Evolutionary conservation across 2,329 filamentous ascomycete species (phyloP), one percentile per base, ranked within the genome.

Genomic region (Epichloe baconii): DNA sequence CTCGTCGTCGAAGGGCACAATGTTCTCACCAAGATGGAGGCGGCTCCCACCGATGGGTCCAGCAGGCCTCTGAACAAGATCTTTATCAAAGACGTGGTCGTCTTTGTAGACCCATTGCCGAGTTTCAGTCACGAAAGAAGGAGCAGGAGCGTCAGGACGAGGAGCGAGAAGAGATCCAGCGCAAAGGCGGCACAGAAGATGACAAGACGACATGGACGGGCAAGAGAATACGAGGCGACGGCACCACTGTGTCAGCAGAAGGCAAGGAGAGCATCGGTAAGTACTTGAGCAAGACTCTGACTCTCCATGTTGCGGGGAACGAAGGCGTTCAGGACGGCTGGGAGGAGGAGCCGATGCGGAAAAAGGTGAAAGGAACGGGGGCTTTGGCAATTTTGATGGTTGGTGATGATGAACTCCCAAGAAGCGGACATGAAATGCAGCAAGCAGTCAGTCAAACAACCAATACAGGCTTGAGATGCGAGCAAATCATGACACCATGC

Each of bases 171-270:
- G 79, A 83, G 58, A 72, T 86, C 11, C 73, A 74, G 61, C 71
- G 72, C 52, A 71, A 74, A 50, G 88, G 86, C 31, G 86, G 85
- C 3, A 85, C 82, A 2, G 91, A 94, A 50, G 91, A 96, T 62
- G 89, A 97, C 61, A 81, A 80, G 64, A 84, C 87, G 2, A 98
- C 93, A 3, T 98, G 93, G 93, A 97, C 93, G 3, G 93, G 93
- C 3, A 98, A 97, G 71, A 75, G 90, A 41, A 80, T 98, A 47
- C 75, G 89, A 26, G 76, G 73, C 2, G 80, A 85, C 60, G 85
- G 82, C 1, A 79, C 74, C 0, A 72, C 80, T 1, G 75, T 76
- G 1, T 63, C 65, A 31, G 65, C 62, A 14, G 67, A 68, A 31
- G 65, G 67, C 14, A 66, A 67, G 11, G 71, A 69, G 6, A 69